phyloP scores from a whole-genome alignment of 495 filamentous ascomycete species.

The Penicillium coprophilum region DNA sequence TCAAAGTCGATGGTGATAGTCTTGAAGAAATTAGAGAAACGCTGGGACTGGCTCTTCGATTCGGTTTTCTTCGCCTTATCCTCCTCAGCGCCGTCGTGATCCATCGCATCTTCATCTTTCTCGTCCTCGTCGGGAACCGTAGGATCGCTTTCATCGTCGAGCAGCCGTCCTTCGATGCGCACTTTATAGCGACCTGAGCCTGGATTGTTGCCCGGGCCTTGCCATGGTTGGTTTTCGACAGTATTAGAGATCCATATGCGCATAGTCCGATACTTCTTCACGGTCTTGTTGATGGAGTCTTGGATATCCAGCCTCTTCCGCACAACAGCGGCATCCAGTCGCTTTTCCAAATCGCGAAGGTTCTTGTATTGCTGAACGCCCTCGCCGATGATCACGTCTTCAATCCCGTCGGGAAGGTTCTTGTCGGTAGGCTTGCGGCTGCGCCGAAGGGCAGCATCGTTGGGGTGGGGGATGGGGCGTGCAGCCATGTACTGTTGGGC shows the following conservation, averaged over 20 bases:
- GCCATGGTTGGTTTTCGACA: slow-evolving; percentile 92
- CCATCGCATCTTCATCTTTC: slow-evolving; percentile 61
- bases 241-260: slow-evolving; percentile 97
- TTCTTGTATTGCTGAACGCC: slow-evolving; percentile 77
- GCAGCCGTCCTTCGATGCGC: slow-evolving; percentile 87
- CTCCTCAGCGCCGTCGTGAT: slow-evolving; percentile 50
- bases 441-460: slow-evolving; percentile 64
- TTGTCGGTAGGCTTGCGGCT: slow-evolving; percentile 90
- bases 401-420: slow-evolving; percentile 85
- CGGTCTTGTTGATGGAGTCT: slow-evolving; percentile 74
- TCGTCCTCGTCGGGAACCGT: slow-evolving; percentile 54
- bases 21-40: slow-evolving; percentile 96
- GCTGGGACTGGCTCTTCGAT: slow-evolving; percentile 48
- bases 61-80: slow-evolving; percentile 40
- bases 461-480: slow-evolving; percentile 41
- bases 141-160: slow-evolving; percentile 66
- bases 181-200: slow-evolving; percentile 71
- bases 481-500: slow-evolving; percentile 43
- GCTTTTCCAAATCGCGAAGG: slow-evolving; percentile 82
- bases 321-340: slow-evolving; percentile 90
- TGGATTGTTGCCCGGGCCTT: slow-evolving; percentile 47
- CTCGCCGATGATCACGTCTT: slow-evolving; percentile 76
- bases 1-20: slow-evolving; percentile 86
- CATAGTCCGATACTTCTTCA: slow-evolving; percentile 81
- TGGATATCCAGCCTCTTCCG: slow-evolving; percentile 89